Conservation (phyloP, 768 basidiomycete genomes). For the Asterophora parasitica region DNA sequence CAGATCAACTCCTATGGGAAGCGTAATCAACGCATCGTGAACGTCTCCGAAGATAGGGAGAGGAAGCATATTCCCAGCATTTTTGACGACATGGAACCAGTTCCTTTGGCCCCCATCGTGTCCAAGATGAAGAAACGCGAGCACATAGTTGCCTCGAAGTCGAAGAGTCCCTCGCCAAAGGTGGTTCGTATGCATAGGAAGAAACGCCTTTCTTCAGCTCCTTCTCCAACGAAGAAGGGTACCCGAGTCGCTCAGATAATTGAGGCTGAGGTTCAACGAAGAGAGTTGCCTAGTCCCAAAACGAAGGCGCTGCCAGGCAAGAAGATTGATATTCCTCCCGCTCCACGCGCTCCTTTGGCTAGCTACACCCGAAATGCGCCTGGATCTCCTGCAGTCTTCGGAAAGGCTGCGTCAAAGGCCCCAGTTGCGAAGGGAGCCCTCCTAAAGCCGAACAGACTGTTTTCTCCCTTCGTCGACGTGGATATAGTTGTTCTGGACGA, state of each 20-base stretch:
- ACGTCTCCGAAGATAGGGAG: constrained; percentile 32
- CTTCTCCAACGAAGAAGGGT: constrained; percentile 30
- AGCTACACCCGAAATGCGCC: constrained; percentile 27
- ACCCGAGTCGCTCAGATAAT: constrained; percentile 28
- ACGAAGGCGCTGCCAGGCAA: constrained; percentile 14
- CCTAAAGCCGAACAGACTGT: constrained; percentile 32
- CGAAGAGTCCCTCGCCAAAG: constrained; percentile 32
- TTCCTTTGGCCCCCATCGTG: constrained; percentile 30
- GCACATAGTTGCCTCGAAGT: constrained; percentile 28
- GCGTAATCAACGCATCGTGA: constrained; percentile 57
- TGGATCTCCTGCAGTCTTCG: constrained; percentile 32
- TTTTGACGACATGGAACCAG: constrained; percentile 42
- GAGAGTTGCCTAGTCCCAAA: constrained; percentile 10
- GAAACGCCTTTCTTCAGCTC: constrained; percentile 31
- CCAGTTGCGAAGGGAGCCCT: constrained; percentile 22
- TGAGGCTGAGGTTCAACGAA: constrained; percentile 14
- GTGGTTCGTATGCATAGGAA: constrained; percentile 30
- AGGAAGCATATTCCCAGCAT: constrained; percentile 29
- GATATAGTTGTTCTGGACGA: constrained; percentile 68
- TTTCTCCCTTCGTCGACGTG: constrained; percentile 50
- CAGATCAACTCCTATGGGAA: constrained; percentile 64
- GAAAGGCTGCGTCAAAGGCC: constrained; percentile 21
- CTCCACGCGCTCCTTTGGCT: constrained; percentile 29
- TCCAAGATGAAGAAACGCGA: constrained; percentile 47
- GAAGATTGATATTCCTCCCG: constrained; percentile 15